These are phyloP conservation scores for Scutellaria minor DNA, from an alignment of 257 asterid species.

Conservation along the genomic window DNA sequence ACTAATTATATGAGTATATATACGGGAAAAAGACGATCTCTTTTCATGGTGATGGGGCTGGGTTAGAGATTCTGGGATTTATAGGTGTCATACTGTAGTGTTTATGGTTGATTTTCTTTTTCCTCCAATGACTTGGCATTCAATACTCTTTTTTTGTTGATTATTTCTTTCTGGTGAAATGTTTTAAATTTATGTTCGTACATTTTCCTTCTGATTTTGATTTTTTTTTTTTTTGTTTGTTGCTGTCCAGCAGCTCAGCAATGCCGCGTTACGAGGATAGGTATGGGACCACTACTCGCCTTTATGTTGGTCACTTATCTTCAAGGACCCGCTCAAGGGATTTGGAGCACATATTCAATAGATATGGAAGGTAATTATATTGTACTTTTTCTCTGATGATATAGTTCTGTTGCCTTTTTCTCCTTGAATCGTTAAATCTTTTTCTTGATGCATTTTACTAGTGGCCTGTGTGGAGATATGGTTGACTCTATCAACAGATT, in stretches of 20 bases:
- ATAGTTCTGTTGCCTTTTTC: not conserved
- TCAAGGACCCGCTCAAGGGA: slow-evolving; percentile 94
- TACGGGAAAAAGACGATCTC: not conserved
- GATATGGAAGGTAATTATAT: slow-evolving; percentile 84
- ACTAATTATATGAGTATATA: not conserved
- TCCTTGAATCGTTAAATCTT: not conserved
- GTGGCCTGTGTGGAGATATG: not conserved
- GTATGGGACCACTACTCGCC: slow-evolving; percentile 75
- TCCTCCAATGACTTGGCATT: not conserved
- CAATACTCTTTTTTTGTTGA: not conserved
- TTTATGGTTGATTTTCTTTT: not conserved
- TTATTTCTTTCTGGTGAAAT: not conserved
- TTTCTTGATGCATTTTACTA: not conserved
- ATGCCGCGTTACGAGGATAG: slow-evolving; percentile 97
- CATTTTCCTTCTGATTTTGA: not conserved
- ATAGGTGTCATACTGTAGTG: not conserved
- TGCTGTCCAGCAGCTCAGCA: slow-evolving; percentile 45
- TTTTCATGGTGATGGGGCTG: not conserved
- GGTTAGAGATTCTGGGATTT: not conserved
- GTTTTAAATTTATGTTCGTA: not conserved
- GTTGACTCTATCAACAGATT: not conserved
- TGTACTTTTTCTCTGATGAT: not conserved
- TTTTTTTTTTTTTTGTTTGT: slow-evolving; percentile 6
- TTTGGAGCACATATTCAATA: slow-evolving; percentile 80
- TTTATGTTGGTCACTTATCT: slow-evolving; percentile 95